These are phyloP conservation scores for Sistotremastrum suecicum DNA, from an alignment of 768 basidiomycete genomes.

Conservation along the genomic window DNA sequence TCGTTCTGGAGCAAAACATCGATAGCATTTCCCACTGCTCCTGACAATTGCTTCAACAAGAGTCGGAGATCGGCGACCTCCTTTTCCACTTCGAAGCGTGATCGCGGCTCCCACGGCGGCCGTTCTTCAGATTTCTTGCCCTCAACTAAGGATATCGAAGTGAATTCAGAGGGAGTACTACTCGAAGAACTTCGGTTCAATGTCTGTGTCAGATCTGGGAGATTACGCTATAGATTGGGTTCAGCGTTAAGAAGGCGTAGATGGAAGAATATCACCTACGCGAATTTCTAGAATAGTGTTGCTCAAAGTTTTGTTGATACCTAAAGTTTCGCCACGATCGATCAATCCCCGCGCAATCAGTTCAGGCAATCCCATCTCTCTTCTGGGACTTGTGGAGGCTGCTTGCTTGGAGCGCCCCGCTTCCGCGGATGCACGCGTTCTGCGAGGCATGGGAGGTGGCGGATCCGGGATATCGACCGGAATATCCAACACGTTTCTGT, in stretches of 20 bases:
- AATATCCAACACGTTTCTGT: constrained; percentile 63
- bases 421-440: constrained; percentile 10
- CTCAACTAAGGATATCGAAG: constrained; percentile 49
- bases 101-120: constrained; percentile 54
- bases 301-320: constrained; percentile 75
- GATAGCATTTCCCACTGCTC: constrained; percentile 62
- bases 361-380: constrained; percentile 47
- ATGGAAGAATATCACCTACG: constrained; percentile 26
- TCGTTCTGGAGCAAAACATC: constrained; percentile 48
- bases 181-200: constrained; percentile 43
- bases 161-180: constrained; percentile 20
- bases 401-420: neutral
- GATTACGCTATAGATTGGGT: constrained; percentile 45
- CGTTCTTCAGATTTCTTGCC: constrained; percentile 44
- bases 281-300: constrained; percentile 66
- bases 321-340: constrained; percentile 64
- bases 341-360: constrained; percentile 56
- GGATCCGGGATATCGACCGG: constrained; percentile 48
- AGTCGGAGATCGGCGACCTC: constrained; percentile 39
- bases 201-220: constrained; percentile 68
- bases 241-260: constrained; percentile 4
- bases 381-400: constrained; percentile 6
- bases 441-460: constrained; percentile 21
- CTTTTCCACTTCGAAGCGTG: constrained; percentile 56
- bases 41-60: constrained; percentile 51